Evolutionary conservation across 2,329 filamentous ascomycete genomes (phyloP), one percentile per base, ranked within the genome.

Genomic region (Neonectria magnoliae): DNA sequence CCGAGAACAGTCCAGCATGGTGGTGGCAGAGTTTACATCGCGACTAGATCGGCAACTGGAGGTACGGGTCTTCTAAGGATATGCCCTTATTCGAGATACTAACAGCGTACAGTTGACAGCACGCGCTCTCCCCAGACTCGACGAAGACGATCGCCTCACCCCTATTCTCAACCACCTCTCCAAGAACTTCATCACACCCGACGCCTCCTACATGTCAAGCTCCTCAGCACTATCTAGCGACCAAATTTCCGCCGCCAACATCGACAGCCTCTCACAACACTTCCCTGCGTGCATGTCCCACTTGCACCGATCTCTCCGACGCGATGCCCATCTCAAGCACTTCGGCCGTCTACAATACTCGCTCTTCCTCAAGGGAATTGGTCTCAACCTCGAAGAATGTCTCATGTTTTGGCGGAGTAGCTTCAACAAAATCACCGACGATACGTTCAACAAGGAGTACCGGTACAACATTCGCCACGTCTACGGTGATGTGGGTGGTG

Each of bases 391-490:
- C n/a, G 94, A 98, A 75, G 95, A 99, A 79, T 93, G 90, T 72
- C 86, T 99, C 25, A 73, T 93, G 13, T 99, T 99, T 83, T 99
- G 96, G 96, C 90, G 96, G 11, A 87, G 89, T 67, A 85, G 87
- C 29, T 98, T 99, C 86, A 90, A 89, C 77, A 91, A 93, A 70
- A 89, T 97, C 68, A 94, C 93, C 0, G 96, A 98, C 75, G 95
- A 98, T 74, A 91, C 91, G 38, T 99, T 98, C 86, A 97, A 97
- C 81, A 98, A 98, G 76, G 94, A 98, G 77, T 98, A 99, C 81
- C 88, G 92, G 48, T 99, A 99, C 85, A 98, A 99, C 77, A 88
- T 98, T 62, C 92, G 94, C n/a, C 95, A 99, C 84, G 80, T 85
- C 1, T 99, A 98, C 78, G 96, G 96, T 70, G 95, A 98, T 74